These are phyloP conservation scores for Parathielavia appendiculata DNA, from an alignment of 495 filamentous ascomycete genomes.

Conservation along the genomic window DNA sequence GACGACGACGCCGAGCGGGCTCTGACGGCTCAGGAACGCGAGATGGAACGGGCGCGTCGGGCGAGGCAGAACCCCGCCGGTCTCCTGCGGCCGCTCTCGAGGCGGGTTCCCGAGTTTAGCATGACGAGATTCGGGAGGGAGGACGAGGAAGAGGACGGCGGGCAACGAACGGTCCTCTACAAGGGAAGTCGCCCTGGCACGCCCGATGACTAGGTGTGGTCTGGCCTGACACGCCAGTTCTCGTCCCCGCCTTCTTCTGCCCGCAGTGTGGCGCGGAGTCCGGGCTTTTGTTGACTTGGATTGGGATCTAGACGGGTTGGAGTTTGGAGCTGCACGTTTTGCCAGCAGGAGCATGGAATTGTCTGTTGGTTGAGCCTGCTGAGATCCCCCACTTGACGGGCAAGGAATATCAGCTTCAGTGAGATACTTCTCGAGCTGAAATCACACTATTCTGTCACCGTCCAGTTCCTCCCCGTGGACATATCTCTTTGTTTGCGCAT, in stretches of 20 bases:
- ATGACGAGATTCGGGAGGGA: conserved; percentile 45
- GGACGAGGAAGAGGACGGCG: conserved; percentile 36
- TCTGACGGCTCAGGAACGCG: conserved; percentile 36
- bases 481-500: too few species aligned
- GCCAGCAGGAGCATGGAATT: background rate
- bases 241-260: conserved; percentile 21
- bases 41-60: conserved; percentile 30
- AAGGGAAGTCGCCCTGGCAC: conserved; percentile 33
- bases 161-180: conserved; percentile 27
- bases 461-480: too few species aligned
- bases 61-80: conserved; percentile 30
- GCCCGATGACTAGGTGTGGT: conserved; percentile 38
- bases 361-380: background rate
- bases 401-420: too few species aligned
- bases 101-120: conserved; percentile 42
- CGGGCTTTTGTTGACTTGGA: conserved; percentile 14
- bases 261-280: conserved; percentile 11
- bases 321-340: background rate
- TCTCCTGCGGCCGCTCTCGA: conserved; percentile 32
- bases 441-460: too few species aligned
- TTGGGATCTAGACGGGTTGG: conserved; percentile 1
- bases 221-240: conserved; percentile 22
- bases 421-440: background rate
- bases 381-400: background rate
- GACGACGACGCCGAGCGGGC: conserved; percentile 39